Evolutionary conservation across 306 rosid species (phyloP).

Genomic region (Ammopiptanthus mongolicus): DNA sequence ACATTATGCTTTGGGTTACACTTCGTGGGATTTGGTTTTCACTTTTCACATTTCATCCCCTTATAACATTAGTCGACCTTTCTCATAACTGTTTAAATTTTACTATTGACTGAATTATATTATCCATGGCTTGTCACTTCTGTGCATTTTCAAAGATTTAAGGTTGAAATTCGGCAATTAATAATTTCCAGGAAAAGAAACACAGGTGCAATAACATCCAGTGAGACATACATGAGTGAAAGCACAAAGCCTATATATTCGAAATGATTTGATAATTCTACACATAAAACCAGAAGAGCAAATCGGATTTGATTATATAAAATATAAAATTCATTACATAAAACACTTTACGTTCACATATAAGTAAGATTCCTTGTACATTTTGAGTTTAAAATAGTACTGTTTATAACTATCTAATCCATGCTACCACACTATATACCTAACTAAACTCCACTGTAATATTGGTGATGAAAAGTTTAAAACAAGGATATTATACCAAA

Average conservation of each 20-base stretch:
- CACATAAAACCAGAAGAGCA: not conserved
- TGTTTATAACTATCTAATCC: conserved; percentile 9
- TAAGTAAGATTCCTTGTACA: not conserved
- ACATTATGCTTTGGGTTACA: not conserved
- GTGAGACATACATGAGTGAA: not conserved
- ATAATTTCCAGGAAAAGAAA: not conserved
- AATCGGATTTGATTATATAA: not conserved
- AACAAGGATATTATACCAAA: conserved; percentile 25
- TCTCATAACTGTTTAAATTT: not conserved
- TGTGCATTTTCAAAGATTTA: not conserved
- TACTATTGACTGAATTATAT: not conserved
- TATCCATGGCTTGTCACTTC: not conserved
- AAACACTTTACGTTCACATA: not conserved
- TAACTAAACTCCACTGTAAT: conserved; percentile 21
- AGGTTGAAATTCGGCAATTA: not conserved
- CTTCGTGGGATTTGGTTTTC: not conserved
- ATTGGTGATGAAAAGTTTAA: conserved; percentile 12
- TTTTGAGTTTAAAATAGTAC: not conserved
- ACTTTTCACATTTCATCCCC: not conserved
- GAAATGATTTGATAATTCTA: not conserved
- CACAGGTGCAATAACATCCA: not conserved
- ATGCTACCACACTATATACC: conserved; percentile 26
- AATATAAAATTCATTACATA: not conserved
- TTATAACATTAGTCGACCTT: not conserved
- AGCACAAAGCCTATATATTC: not conserved